Evolutionary conservation across 2,329 filamentous ascomycete species (phyloP).

Genomic region (Hypomyces rosellus): DNA sequence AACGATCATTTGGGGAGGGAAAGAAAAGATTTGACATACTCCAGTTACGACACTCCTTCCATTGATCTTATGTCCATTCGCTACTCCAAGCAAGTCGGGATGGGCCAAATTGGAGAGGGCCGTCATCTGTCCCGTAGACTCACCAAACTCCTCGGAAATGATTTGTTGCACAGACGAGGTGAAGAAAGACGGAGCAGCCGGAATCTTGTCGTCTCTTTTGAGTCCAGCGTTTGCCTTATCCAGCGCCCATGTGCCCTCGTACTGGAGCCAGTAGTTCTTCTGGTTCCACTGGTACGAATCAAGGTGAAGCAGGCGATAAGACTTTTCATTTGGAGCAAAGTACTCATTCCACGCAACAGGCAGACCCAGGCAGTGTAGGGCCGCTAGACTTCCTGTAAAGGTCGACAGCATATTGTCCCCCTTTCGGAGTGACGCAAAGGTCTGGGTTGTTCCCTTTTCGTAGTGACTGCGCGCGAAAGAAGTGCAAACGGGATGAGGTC

Average conservation of each 20-base stretch:
- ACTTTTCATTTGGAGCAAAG: constrained; percentile 40
- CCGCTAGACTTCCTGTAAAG: neutral
- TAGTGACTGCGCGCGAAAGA: neutral
- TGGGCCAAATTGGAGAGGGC: too few relatives aligned
- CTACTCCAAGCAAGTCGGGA: too few relatives aligned
- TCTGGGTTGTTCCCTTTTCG: neutral
- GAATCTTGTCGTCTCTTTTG: too few relatives aligned
- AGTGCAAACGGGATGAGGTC: neutral
- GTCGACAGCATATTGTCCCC: constrained; percentile 27
- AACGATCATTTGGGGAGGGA: too few relatives aligned
- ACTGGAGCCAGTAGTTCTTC: constrained; percentile 60
- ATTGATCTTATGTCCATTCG: too few relatives aligned
- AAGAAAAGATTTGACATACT: too few relatives aligned
- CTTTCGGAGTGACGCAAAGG: constrained; percentile 49
- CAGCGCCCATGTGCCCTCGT: neutral
- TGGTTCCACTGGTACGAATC: constrained; percentile 66
- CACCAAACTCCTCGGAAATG: too few relatives aligned
- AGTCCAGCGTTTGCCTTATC: too few relatives aligned
- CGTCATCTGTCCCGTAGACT: too few relatives aligned
- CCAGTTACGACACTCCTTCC: too few relatives aligned
- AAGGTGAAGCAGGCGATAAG: constrained; percentile 45
- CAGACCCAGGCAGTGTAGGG: constrained; percentile 44
- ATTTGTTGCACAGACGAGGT: too few relatives aligned
- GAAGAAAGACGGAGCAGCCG: too few relatives aligned
- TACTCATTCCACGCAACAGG: constrained; percentile 64